These are phyloP conservation scores for Fraxinus cuspidata DNA, from an alignment of 257 asterid genomes.

Conservation along the genomic window DNA sequence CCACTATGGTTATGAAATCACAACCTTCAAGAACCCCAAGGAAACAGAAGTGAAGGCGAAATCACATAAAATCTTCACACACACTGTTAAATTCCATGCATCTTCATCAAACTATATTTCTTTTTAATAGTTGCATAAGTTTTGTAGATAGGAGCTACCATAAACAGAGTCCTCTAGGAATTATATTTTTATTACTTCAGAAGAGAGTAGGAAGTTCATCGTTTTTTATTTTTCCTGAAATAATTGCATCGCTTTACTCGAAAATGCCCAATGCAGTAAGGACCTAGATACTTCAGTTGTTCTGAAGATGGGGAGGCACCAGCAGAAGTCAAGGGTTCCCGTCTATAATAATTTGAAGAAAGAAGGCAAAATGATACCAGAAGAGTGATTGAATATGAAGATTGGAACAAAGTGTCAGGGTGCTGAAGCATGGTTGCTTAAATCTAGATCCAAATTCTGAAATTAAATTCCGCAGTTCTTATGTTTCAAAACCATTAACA, in stretches of 20 bases:
- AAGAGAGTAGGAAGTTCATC: not conserved
- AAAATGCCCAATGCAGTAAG: not conserved
- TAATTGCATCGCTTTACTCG: not conserved
- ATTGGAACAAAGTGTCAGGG: not conserved
- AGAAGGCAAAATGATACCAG: not conserved
- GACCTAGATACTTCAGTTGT: not conserved
- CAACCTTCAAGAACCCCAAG: slow-evolving; percentile 12
- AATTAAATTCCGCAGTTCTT: not conserved
- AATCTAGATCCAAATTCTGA: not conserved
- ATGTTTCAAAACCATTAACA: not conserved
- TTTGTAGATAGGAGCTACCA: not conserved
- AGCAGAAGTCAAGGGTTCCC: not conserved
- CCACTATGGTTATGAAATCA: slow-evolving; percentile 5
- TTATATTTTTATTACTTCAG: not conserved
- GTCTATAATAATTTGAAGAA: not conserved
- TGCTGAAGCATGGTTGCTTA: not conserved
- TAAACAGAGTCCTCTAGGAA: not conserved
- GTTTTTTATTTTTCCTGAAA: not conserved
- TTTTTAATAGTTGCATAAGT: not conserved
- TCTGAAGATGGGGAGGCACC: not conserved
- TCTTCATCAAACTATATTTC: not conserved
- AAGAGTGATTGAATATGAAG: not conserved
- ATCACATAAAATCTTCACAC: not conserved
- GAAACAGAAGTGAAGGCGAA: not conserved
- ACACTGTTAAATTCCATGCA: not conserved